Evolutionary conservation across 2,329 filamentous ascomycete genomes (phyloP).

Genomic region (Sporothrix luriei): DNA sequence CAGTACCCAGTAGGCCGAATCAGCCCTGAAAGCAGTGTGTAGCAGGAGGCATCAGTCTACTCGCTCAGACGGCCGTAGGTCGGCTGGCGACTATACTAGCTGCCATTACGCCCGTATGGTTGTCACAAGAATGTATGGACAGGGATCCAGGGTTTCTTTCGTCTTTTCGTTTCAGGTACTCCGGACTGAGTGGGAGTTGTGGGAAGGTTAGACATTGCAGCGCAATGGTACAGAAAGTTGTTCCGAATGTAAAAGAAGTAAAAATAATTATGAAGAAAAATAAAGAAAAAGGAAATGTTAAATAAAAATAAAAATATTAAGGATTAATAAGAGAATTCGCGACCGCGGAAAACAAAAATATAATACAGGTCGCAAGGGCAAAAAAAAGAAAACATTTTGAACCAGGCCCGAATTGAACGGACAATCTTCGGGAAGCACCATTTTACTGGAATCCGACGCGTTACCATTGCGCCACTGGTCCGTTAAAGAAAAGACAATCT

Average conservation of each 20-base stretch:
- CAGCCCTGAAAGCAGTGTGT: too few species aligned
- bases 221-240: background rate
- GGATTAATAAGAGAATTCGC: background rate
- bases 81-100: too few species aligned
- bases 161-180: background rate
- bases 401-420: slow-evolving; percentile 33
- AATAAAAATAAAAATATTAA: background rate
- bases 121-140: background rate
- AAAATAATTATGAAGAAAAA: background rate
- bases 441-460: slow-evolving; percentile 33
- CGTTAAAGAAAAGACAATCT: background rate
- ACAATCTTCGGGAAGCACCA: slow-evolving; percentile 33
- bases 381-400: slow-evolving; percentile 23
- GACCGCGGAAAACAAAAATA: background rate
- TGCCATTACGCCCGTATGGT: background rate
- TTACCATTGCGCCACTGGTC: slow-evolving; percentile 34
- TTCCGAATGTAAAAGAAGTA: background rate
- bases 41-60: too few species aligned
- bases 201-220: background rate
- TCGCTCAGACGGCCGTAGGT: too few species aligned
- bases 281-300: background rate
- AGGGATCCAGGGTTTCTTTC: slow-evolving; percentile 5
- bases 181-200: background rate
- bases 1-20: too few species aligned
- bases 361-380: background rate